Conservation (phyloP, 73 alveolate species). For the Paramecium pentaurelia region DNA sequence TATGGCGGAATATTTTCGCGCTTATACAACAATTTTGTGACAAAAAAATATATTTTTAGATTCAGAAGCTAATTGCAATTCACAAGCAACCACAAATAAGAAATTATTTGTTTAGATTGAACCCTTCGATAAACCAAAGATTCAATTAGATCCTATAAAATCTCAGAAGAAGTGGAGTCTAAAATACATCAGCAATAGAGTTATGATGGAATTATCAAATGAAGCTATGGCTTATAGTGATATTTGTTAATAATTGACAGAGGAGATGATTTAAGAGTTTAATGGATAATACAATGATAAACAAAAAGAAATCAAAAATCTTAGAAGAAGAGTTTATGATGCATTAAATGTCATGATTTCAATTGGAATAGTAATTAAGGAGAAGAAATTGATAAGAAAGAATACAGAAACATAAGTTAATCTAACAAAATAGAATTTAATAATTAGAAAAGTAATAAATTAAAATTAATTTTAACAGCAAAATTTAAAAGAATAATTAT, state of each 20-base stretch:
- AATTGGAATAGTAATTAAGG: constrained; percentile 65
- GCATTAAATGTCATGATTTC: constrained; percentile 80
- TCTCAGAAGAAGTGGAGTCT: constrained; percentile 14
- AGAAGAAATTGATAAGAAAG: neutral
- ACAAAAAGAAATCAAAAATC: constrained; percentile 56
- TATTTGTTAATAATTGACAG: neutral
- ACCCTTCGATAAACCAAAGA: neutral
- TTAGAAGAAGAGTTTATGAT: constrained; percentile 81
- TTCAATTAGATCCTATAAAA: neutral
- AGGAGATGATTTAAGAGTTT: neutral
- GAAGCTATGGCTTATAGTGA: neutral
- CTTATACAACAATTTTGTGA: neutral
- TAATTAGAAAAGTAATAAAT: neutral
- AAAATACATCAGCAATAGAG: neutral
- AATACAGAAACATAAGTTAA: neutral
- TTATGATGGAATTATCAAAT: neutral
- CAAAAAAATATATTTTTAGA: neutral
- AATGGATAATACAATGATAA: neutral
- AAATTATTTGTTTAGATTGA: neutral
- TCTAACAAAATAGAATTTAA: neutral
- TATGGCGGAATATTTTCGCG: constrained; percentile 46
- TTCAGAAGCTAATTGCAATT: neutral
- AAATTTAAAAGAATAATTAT: neutral
- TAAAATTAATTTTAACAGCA: neutral
- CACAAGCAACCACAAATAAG: neutral